Evolutionary conservation across 257 asterid species (phyloP), one percentile per base, ranked within the genome.

Genomic region (Jacaranda copaia): DNA sequence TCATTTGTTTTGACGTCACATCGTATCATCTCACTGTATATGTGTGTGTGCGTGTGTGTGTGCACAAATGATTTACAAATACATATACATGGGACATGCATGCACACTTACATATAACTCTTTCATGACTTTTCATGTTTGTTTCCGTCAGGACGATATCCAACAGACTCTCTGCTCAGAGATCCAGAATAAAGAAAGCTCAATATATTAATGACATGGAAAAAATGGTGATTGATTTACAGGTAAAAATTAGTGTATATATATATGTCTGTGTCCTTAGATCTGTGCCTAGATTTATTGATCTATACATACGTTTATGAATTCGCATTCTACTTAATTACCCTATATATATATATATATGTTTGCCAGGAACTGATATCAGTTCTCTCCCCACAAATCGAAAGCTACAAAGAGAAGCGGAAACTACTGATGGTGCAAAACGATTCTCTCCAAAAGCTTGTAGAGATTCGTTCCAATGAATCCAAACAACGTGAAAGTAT

Each of bases 101-200:
- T 11, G 18, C 1, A 1, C 0, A 6, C 58, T 52, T 3, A 55
- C 60, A 52, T 52, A 52, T 52, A 19, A 8, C 16, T 38, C 16
- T 8, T 18, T 1, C 9, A 14, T 56, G 7, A 1, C 2, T 36
- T 20, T 56, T 15, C 14, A 0, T 67, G 12, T 68, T 6, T 77
- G 16, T n/a, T 79, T 63, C 55, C 32, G 2, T 2, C 49, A 91
- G 97, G 86, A 87, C 82, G 2, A 38, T 91, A 70, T 86, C 92
- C 10, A 91, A 89, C 56, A 75, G 89, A 43, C 84, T 89, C 5
- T 91, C 97, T 3, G 91, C 90, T 15, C 85, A 77, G 66, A 87
- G 90, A 73, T 81, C 85, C 2, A 80, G 90, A 52, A 16, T 40
- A 12, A 88, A 58, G 77, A 82, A 59, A 74, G 16, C 58, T 20